Evolutionary conservation across 2,329 filamentous ascomycete genomes (phyloP).

Genomic region (Aspergillus viridinutans): DNA sequence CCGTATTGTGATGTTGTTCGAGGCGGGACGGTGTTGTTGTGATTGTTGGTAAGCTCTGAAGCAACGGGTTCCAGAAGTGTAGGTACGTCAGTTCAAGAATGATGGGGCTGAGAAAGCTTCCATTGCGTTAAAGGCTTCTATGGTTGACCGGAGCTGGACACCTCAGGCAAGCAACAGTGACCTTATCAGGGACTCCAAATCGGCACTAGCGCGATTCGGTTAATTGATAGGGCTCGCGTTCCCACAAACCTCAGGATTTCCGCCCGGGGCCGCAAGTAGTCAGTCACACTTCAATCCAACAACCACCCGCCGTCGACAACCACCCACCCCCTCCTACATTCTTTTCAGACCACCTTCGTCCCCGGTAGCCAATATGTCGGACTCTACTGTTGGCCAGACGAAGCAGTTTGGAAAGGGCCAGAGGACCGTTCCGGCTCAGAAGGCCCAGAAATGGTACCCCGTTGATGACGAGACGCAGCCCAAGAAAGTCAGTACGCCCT

Average conservation of each 20-base stretch:
- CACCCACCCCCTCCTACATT: slow-evolving; percentile 28
- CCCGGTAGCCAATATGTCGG: slow-evolving; percentile 53
- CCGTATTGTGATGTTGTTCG: not conserved
- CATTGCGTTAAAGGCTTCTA: slow-evolving; percentile 7
- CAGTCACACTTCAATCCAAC: slow-evolving; percentile 39
- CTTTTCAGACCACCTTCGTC: slow-evolving; percentile 38
- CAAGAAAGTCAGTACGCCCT: slow-evolving; percentile 79
- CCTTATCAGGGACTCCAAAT: slow-evolving; percentile 21
- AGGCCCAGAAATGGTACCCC: slow-evolving; percentile 99
- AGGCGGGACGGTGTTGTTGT: not conserved
- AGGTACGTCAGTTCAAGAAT: slow-evolving; percentile 26
- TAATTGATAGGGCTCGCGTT: slow-evolving; percentile 40
- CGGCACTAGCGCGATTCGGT: slow-evolving; percentile 37
- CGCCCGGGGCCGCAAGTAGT: slow-evolving; percentile 35
- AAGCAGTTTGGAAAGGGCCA: slow-evolving; percentile 98
- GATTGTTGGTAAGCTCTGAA: slow-evolving; percentile 11
- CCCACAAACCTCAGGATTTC: slow-evolving; percentile 42
- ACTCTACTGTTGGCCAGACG: slow-evolving; percentile 54
- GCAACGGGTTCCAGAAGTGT: slow-evolving; percentile 20
- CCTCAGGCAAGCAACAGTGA: slow-evolving; percentile 11
- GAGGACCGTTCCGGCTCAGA: slow-evolving; percentile 83
- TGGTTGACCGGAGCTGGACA: not conserved
- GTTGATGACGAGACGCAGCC: slow-evolving; percentile 82
- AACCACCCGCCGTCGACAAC: slow-evolving; percentile 42
- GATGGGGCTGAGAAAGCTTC: slow-evolving; percentile 1